Percentiles rank a stretch among this genome's conserved stretches.
Conservation (phyloP, 768 basidiomycete genomes). For the Gloeopeniophorella convolvens region DNA sequence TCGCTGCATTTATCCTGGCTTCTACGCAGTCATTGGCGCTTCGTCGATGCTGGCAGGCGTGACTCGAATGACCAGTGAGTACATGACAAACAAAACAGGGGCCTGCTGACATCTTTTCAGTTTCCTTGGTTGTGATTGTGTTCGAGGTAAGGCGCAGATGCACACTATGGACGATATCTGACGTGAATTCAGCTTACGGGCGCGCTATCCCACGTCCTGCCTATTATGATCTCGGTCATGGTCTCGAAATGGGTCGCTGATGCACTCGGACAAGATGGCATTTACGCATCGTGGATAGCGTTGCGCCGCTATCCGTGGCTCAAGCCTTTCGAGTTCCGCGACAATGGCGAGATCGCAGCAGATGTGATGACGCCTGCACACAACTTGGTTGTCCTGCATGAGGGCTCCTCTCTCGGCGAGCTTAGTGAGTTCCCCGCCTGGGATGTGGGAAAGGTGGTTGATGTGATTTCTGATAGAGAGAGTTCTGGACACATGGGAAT, state of each 20-base stretch:
- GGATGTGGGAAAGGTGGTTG: neutral
- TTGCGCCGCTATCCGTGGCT: conserved; percentile 69
- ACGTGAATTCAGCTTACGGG: conserved; percentile 51
- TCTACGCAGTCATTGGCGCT: conserved; percentile 73
- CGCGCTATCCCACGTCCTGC: conserved; percentile 72
- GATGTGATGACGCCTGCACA: conserved; percentile 51
- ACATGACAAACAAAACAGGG: neutral
- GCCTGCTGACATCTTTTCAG: conserved; percentile 28
- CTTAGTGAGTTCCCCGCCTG: conserved; percentile 33
- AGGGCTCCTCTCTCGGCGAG: conserved; percentile 37
- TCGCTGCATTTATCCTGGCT: conserved; percentile 66
- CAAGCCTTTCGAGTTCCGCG: conserved; percentile 56
- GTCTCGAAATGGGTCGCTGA: conserved; percentile 73
- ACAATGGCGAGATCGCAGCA: conserved; percentile 55
- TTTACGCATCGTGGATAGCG: conserved; percentile 68
- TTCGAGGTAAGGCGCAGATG: conserved; percentile 47
- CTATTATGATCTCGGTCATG: conserved; percentile 78
- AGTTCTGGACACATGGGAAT: conserved; percentile 40
- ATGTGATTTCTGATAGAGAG: conserved; percentile 26
- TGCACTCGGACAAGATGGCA: conserved; percentile 60
- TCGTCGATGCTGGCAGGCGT: conserved; percentile 73
- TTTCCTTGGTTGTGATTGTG: conserved; percentile 70
- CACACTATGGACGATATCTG: neutral
- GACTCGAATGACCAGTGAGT: conserved; percentile 68
- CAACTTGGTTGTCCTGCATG: conserved; percentile 39